A percentile compares a stretch with the other conserved stretches of the same genome.
Evolutionary conservation across 352 stramenopile genomes (phyloP).

Genomic region (Phytopythium montanum): DNA sequence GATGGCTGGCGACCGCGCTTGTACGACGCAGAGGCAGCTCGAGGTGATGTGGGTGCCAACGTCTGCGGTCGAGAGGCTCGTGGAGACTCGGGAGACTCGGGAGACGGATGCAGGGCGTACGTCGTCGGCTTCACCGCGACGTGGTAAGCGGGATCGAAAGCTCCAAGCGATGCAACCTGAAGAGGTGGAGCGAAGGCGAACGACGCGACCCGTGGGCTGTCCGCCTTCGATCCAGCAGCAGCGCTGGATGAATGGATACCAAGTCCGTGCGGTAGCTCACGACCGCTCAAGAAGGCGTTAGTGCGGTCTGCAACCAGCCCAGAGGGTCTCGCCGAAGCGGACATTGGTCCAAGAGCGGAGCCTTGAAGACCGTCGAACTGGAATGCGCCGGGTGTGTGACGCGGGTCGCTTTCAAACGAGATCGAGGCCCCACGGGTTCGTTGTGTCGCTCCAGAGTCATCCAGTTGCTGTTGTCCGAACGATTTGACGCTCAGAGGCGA

Average conservation of each 20-base stretch:
- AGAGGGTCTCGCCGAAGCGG: background rate
- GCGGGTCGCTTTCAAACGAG: background rate
- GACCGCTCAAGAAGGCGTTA: background rate
- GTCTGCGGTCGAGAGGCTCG: background rate
- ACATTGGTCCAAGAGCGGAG: background rate
- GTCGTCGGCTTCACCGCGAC: conserved; percentile 7
- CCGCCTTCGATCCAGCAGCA: background rate
- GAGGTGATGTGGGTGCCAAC: background rate
- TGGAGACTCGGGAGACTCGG: background rate
- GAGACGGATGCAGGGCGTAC: background rate
- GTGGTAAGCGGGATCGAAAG: background rate
- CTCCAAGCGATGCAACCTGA: conserved; percentile 3
- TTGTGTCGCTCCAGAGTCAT: background rate
- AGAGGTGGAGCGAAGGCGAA: conserved; percentile 2
- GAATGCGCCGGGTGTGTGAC: background rate
- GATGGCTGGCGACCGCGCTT: conserved; percentile 4
- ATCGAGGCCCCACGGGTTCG: background rate
- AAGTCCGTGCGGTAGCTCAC: background rate
- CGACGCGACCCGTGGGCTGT: background rate
- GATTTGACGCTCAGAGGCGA: conserved; percentile 6
- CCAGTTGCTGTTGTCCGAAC: background rate
- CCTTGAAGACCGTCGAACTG: background rate
- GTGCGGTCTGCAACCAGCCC: background rate
- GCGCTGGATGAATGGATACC: background rate
- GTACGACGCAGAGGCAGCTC: conserved; percentile 2